phyloP scores from a whole-genome alignment of 192 early-diverging fungal species.

The Umbelopsis ramanniana region DNA sequence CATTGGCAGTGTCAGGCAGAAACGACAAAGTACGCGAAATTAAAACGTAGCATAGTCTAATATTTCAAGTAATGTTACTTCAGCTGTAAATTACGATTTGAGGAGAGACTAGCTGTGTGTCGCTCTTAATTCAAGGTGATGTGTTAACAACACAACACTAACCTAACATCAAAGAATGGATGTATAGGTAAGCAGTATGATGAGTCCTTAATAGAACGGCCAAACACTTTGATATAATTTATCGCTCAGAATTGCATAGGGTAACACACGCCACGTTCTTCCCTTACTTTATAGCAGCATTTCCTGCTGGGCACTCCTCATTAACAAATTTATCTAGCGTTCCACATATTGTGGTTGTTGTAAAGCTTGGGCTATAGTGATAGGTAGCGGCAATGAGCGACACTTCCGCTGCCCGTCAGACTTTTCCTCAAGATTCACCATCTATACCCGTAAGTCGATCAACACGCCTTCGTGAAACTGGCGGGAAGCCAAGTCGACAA shows the following conservation, averaged over 20 bases:
- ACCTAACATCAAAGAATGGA: too few species aligned
- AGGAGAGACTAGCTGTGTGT: too few species aligned
- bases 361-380: not conserved
- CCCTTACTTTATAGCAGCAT: not conserved
- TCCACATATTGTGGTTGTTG: constrained; percentile 20
- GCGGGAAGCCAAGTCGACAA: constrained; percentile 13
- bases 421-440: not conserved
- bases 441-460: constrained; percentile 1
- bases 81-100: too few species aligned
- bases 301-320: too few species aligned
- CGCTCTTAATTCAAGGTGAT: too few species aligned
- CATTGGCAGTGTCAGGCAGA: too few species aligned
- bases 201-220: too few species aligned
- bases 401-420: constrained; percentile 17
- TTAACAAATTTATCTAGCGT: not conserved
- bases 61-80: too few species aligned
- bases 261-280: constrained; percentile 23
- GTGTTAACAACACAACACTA: too few species aligned
- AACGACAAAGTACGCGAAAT: too few species aligned
- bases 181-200: too few species aligned
- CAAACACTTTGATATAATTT: not conserved
- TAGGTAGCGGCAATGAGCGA: constrained; percentile 24
- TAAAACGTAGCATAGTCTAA: too few species aligned
- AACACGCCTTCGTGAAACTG: constrained; percentile 15
- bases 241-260: not conserved